Evolutionary conservation across 371 early-diverging fungal species (phyloP), one percentile per base, ranked within the genome.

Genomic region (Apophysomyces sp.): DNA sequence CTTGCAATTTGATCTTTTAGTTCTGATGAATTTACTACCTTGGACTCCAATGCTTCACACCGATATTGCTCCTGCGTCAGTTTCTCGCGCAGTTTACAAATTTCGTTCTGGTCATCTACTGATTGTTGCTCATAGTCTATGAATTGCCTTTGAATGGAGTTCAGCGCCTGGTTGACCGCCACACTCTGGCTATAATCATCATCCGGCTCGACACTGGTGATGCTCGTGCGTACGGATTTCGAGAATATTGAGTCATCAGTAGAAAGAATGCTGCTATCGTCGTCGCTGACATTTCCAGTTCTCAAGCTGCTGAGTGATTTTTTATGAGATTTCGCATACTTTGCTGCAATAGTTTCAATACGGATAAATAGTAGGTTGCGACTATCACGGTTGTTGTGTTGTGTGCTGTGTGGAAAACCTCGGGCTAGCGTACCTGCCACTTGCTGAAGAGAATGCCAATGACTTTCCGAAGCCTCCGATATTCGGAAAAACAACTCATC

Each of bases 361-460:
- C 21, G 49, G 21, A 44, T 7, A 21, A 44, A 44, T 4, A 44
- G 21, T 3, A 18, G 49, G 21, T 37, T 18, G 40, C 28, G 13
- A 29, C 13, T 31, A 11, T 15, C 24, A 30, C 7, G 13, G 26
- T 13, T 24, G 26, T 18, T 24, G 11, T 34, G 40, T 27, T 21
- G 27, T 28, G 16, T 16, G 27, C 26, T 30, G 28, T 13, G 24
- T 24, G 52, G 24, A 21, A 21, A 5, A 16, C 3, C 39, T 13
- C 41, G 31, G 1, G 69, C 64, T 52, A 69, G 41, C 4, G 69
- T 61, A 2, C 69, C 69, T 3, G 69, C 69, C 52, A 69, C n/a
- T 28, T 65, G 69, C 31, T 65, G 60, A n/a, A 69, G 41, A 37
- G 60, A 65, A 15, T 52, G 52, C 55, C 49, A 44, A 18, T 44